Evolutionary conservation across 495 filamentous ascomycete species (phyloP), one percentile per base, ranked within the genome.

Genomic region (Cenococcum geophilum): DNA sequence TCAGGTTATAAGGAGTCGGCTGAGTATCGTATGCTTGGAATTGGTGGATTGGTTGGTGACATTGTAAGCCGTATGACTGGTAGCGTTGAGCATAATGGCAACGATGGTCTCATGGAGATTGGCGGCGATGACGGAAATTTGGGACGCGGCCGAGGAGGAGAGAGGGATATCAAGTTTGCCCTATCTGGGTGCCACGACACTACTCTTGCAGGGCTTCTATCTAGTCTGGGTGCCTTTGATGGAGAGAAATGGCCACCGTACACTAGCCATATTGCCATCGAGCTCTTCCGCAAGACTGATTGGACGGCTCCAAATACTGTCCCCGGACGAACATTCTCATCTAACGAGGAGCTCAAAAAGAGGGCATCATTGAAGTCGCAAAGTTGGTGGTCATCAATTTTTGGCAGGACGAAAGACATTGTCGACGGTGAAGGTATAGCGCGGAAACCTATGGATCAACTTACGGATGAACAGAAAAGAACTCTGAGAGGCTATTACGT

Each of bases 161-260:
- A 80, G 72, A 80, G 76, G 55, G 73, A 79, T n/a, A 79, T 86
- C 63, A 86, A 83, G 62, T 78, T 91, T 36, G 87, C 83, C 4
- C 75, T 98, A 64, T 87, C 83, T 66, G 93, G 93, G 20, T 96
- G 91, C 67, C 93, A 98, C 71, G 93, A 98, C 72, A 97, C 93
- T 10, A 97, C 93, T 20, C 77, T 97, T 9, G 93, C 89, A 4
- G 89, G 80, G 0, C 73, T 95, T 11, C 74, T 98, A 37, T 78
- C 86, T 9, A 89, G 87, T 62, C 66, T 97, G 0, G 93, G 93
- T 9, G 85, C 87, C 5, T 93, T 86, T 70, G 78, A 91, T 48
- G 76, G 76, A 21, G 79, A 82, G 49, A 78, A 78, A 22, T 98
- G 93, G 93, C 93, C 93, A 1, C 90, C 88, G 0, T 98, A 89